Conservation (phyloP, 306 rosid genomes). For the Sphenostylis stenocarpa region DNA sequence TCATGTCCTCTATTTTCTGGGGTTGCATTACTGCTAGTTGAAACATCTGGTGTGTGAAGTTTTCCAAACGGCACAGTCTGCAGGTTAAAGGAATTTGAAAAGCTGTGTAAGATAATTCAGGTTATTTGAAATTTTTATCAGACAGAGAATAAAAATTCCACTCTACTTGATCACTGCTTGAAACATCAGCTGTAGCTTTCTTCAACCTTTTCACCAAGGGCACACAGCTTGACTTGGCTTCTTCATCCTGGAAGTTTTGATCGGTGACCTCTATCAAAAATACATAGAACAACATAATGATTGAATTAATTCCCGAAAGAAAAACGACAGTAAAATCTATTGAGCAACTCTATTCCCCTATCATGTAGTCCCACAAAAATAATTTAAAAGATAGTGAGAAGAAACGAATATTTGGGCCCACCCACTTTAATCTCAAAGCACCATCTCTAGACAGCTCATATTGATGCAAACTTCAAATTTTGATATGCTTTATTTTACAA, state of each 20-base stretch:
- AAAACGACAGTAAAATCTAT: not conserved
- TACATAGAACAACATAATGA: constrained; percentile 8
- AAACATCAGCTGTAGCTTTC: constrained; percentile 43
- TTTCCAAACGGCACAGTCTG: constrained; percentile 56
- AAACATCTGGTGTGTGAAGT: constrained; percentile 33
- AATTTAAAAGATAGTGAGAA: constrained; percentile 1
- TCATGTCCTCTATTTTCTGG: constrained; percentile 36
- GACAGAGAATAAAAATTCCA: constrained; percentile 17
- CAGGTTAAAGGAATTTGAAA: constrained; percentile 10
- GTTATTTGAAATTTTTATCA: constrained; percentile 8
- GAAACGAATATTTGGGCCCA: not conserved
- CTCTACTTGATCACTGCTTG: constrained; percentile 52
- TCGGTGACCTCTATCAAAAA: constrained; percentile 59
- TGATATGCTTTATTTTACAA: constrained; percentile 7
- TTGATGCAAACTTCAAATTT: constrained; percentile 20
- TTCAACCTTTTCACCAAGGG: constrained; percentile 57
- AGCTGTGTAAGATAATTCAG: constrained; percentile 22
- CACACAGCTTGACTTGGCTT: constrained; percentile 46
- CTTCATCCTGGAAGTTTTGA: constrained; percentile 77
- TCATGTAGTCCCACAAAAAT: constrained; percentile 18
- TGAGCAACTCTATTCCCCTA: constrained; percentile 13
- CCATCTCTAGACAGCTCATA: not conserved
- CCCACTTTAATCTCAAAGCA: not conserved
- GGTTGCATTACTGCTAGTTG: constrained; percentile 33
- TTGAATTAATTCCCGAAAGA: not conserved